A percentile compares a stretch with the other conserved stretches of the same genome.
Conservation (phyloP, 202 grass and related monocot species). For the Dendrocalamus latiflorus region DNA sequence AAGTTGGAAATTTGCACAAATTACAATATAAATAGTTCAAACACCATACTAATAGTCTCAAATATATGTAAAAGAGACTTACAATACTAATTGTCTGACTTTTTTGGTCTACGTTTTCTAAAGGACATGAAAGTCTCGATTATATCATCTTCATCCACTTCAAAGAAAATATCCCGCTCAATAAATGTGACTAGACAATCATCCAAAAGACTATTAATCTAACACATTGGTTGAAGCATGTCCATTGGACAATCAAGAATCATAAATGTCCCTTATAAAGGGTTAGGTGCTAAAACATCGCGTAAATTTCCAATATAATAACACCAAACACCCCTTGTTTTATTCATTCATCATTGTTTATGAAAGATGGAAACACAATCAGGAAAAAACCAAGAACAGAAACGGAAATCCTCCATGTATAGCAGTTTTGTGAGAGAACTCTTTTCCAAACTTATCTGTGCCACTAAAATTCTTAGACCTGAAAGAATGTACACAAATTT, state of each 20-base stretch:
- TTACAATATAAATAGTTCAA: no score
- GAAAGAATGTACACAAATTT: not conserved
- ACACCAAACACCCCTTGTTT: not conserved
- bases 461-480: not conserved
- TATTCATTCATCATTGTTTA: not conserved
- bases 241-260: not conserved
- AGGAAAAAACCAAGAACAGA: constrained; percentile 13
- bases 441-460: not conserved
- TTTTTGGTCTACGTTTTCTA: no score
- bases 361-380: not conserved
- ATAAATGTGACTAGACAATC: no score
- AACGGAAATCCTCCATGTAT: constrained; percentile 9
- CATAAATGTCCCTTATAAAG: not conserved
- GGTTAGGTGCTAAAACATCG: not conserved
- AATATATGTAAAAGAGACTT: no score
- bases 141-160: no score
- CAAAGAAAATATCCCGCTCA: no score
- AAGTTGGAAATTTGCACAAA: no score
- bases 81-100: no score
- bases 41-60: no score
- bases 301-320: not conserved
- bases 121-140: no score
- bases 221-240: not conserved
- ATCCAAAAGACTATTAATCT: not conserved
- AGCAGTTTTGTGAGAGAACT: constrained; percentile 2